Evolutionary conservation across 192 early-diverging fungal genomes (phyloP), one percentile per base, ranked within the genome.

Genomic region (Coemansia sp.): DNA sequence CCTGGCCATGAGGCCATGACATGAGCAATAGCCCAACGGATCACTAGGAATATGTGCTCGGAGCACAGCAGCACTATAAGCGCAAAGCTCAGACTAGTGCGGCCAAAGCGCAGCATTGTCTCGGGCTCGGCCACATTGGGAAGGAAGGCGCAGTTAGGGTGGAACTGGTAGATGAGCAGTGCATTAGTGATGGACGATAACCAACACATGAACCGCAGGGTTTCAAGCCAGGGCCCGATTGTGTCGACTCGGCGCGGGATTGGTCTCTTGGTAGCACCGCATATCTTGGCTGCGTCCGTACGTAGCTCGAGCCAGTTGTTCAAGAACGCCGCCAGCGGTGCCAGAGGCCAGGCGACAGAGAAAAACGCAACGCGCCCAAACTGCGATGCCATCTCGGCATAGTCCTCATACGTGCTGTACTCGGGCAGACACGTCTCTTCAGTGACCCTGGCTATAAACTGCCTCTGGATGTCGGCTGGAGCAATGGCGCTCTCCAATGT

Each of bases 251-350:
- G 78, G 28, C 86, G 69, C 53, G 93, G 91, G 58, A 88, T 85
- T 1, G 93, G 91, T 14, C 93, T 86, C 62, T 91, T 86, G 6
- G 88, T 86, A 50, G 90, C 86, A 42, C 85, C 89, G 69, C 91
- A 91, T 63, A 98, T 89, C 77, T 98, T 98, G 75, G 94, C 88
- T 0, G 95, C 95, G 75, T 98, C 95, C 8, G 90, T 86, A 53
- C 96, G 86, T 59, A 98, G 75, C 85, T 98, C 95, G 37, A 96
- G 67, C 87, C 90, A 94, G 81, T 98, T 97, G 79, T 97, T 97
- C 35, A 97, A 40, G 40, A 95, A 80, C 37, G 91, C 91, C 17
- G 88, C 88, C 44, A 97, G 68, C 6, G 94, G 89, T 2, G 94
- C 90, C 66, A 95, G 84, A 3, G 95, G 92, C 94, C 93, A 97